Evolutionary conservation across 495 filamentous ascomycete species (phyloP).

Genomic region (Aspergillus kassunensis): DNA sequence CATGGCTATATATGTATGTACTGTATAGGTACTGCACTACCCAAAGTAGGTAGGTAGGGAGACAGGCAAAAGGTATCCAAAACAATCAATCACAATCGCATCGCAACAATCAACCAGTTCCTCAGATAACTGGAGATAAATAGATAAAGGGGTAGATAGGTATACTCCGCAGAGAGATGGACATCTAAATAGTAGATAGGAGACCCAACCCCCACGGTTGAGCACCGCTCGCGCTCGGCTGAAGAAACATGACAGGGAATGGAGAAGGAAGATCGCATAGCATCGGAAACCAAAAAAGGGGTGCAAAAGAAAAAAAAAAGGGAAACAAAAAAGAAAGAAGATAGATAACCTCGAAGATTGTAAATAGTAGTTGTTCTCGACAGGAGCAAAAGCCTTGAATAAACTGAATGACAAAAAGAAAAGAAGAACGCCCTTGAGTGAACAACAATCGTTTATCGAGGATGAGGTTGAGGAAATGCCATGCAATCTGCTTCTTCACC

Average conservation of each 20-base stretch:
- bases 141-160: background rate
- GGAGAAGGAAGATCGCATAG: background rate
- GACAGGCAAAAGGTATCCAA: conserved; percentile 2
- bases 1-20: no score
- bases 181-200: background rate
- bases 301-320: no score
- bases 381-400: no score
- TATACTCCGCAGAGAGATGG: background rate
- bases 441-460: no score
- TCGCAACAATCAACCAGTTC: no score
- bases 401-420: no score
- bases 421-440: no score
- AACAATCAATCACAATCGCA: conserved; percentile 2
- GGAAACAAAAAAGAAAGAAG: background rate
- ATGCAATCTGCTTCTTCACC: no score
- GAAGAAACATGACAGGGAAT: conserved; percentile 8
- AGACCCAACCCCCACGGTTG: conserved; percentile 1
- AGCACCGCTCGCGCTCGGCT: background rate
- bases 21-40: no score
- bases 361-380: no score
- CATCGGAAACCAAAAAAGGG: background rate
- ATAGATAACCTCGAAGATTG: background rate
- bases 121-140: no score
- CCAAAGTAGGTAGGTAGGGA: conserved; percentile 3
- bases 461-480: no score